Conservation (phyloP, 176 grass and related monocot species). For the Cocos nucifera region DNA sequence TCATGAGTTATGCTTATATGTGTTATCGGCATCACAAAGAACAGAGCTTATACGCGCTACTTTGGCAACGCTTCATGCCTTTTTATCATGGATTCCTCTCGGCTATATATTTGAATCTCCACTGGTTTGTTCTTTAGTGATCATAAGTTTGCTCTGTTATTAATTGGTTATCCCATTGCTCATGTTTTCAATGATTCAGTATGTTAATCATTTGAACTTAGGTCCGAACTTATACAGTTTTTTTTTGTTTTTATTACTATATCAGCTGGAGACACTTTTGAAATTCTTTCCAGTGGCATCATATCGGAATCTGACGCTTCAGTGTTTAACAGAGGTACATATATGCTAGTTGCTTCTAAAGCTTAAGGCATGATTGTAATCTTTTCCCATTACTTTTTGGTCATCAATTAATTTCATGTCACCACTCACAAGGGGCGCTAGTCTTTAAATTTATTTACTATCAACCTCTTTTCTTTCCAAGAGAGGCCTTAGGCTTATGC, state of each 20-base stretch:
- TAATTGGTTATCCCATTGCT: background rate
- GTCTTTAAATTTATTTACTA: too few relatives aligned
- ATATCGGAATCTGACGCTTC: conserved; percentile 94
- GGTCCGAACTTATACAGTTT: conserved; percentile 4
- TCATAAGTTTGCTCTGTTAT: background rate
- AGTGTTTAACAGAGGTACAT: conserved; percentile 92
- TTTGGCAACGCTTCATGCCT: conserved; percentile 94
- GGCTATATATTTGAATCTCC: conserved; percentile 97
- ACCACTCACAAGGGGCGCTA: too few relatives aligned
- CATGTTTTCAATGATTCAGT: conserved; percentile 7
- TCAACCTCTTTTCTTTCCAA: too few relatives aligned
- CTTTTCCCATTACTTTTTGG: too few relatives aligned
- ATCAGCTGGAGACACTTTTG: conserved; percentile 86
- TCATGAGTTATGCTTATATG: conserved; percentile 97
- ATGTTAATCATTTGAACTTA: background rate
- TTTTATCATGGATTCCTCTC: conserved; percentile 97
- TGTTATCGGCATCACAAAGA: conserved; percentile 90
- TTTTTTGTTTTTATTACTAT: conserved; percentile 17
- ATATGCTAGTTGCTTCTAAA: background rate
- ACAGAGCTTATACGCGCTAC: conserved; percentile 90
- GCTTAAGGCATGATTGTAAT: background rate
- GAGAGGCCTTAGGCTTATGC: too few relatives aligned
- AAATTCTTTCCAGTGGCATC: conserved; percentile 86
- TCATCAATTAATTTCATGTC: too few relatives aligned
- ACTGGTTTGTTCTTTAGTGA: conserved; percentile 38